Conservation (phyloP, 768 basidiomycete genomes). For the Cystobasidium ongulense region DNA sequence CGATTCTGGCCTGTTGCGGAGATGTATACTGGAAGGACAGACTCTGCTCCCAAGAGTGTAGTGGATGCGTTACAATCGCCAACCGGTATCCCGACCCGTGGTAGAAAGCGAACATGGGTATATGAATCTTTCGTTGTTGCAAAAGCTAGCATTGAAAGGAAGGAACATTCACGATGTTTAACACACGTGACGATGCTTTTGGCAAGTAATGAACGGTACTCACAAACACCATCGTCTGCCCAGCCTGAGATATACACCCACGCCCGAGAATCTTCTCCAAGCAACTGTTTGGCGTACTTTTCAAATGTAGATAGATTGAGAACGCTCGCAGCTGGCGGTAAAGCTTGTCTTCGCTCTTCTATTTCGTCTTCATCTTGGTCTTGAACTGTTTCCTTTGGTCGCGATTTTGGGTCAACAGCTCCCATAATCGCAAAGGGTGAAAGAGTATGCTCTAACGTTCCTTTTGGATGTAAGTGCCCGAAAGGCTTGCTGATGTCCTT, state of each 20-base stretch:
- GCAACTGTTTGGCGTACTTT: constrained; percentile 19
- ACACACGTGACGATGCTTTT: too few relatives aligned
- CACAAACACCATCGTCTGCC: constrained; percentile 29
- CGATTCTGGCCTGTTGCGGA: constrained; percentile 75
- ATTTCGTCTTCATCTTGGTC: not conserved
- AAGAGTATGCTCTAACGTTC: not conserved
- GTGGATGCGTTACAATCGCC: constrained; percentile 44
- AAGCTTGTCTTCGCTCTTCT: not conserved
- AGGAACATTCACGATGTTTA: not conserved
- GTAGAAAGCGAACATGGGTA: constrained; percentile 33
- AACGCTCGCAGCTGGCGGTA: not conserved
- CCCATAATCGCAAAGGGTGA: not conserved
- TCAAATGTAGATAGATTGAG: constrained; percentile 34
- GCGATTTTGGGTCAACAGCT: not conserved
- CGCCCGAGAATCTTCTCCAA: constrained; percentile 12
- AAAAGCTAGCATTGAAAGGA: constrained; percentile 13
- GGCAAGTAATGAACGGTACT: not conserved
- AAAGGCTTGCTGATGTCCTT: constrained; percentile 19
- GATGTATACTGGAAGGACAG: constrained; percentile 74
- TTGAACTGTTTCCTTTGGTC: not conserved
- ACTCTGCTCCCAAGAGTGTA: constrained; percentile 59
- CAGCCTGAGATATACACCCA: constrained; percentile 26
- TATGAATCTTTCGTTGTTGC: not conserved
- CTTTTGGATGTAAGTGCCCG: not conserved
- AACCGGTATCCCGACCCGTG: constrained; percentile 37